Percentiles rank a stretch among this genome's conserved stretches.
Evolutionary conservation across 2,329 filamentous ascomycete species (phyloP).

Genomic region (Aspergillus udagawae): DNA sequence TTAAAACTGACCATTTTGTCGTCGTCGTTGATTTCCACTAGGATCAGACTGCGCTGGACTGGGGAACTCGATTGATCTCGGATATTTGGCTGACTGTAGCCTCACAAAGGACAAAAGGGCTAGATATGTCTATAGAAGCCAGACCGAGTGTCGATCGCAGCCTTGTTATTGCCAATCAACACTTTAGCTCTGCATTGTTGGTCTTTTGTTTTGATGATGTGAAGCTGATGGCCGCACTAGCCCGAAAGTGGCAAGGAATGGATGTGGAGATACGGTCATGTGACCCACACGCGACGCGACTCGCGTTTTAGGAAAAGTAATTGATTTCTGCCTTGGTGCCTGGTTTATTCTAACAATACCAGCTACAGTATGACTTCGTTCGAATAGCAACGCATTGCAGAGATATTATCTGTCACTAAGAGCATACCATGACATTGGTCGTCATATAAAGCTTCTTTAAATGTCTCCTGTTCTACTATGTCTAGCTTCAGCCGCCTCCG

Average conservation of each 20-base stretch:
- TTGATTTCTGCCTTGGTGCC: constrained; percentile 2
- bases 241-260: background rate
- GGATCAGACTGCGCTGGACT: background rate
- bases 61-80: background rate
- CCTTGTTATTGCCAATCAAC: constrained; percentile 1
- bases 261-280: constrained; percentile 5
- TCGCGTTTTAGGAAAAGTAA: constrained; percentile 24
- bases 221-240: constrained; percentile 10
- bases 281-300: constrained; percentile 10
- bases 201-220: constrained; percentile 20
- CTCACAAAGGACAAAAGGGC: background rate
- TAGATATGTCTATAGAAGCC: background rate
- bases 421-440: too few species aligned
- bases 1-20: constrained; percentile 1
- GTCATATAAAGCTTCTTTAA: too few species aligned
- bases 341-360: too few species aligned
- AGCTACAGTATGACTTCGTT: too few species aligned
- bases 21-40: background rate
- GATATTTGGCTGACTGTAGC: background rate
- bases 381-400: too few species aligned
- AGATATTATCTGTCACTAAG: too few species aligned
- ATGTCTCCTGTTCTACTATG: too few species aligned
- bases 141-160: background rate
- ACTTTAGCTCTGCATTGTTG: background rate
- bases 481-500: too few species aligned